phyloP scores from a whole-genome alignment of 371 early-diverging fungal genomes.

The Saksenaea vasiformis region DNA sequence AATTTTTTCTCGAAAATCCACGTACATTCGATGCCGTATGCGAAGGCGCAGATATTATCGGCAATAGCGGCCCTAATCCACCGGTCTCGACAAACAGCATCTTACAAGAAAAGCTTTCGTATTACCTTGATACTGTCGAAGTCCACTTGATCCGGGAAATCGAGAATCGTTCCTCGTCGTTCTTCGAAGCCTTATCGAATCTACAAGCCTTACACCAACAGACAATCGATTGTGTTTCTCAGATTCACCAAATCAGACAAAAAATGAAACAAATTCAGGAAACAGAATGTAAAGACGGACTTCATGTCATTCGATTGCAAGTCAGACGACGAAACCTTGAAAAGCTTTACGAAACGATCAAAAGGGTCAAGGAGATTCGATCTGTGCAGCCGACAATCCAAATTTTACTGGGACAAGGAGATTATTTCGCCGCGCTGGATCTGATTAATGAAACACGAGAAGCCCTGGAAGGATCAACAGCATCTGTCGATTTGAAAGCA shows the following conservation, averaged over 20 bases:
- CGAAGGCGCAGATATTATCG: conserved; percentile 59
- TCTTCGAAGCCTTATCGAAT: conserved; percentile 91
- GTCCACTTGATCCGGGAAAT: conserved; percentile 90
- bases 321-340: conserved; percentile 73
- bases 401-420: conserved; percentile 70
- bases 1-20: conserved; percentile 87
- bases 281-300: conserved; percentile 71
- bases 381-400: conserved; percentile 83
- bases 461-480: conserved; percentile 34
- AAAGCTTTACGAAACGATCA: conserved; percentile 64
- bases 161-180: conserved; percentile 84
- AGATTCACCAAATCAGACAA: conserved; percentile 77
- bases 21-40: conserved; percentile 85
- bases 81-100: conserved; percentile 65
- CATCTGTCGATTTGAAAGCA: conserved; percentile 55
- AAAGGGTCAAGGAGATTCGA: conserved; percentile 69
- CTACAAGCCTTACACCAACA: conserved; percentile 88
- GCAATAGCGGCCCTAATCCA: conserved; percentile 45
- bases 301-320: conserved; percentile 80
- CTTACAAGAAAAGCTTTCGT: conserved; percentile 87
- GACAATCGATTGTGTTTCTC: conserved; percentile 80
- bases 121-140: conserved; percentile 91
- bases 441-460: conserved; percentile 76
- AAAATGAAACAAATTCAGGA: conserved; percentile 68
- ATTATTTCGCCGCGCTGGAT: conserved; percentile 86